These are phyloP conservation scores for Pyrus hybrid DNA, from an alignment of 331 rosid species.

Conservation along the genomic window DNA sequence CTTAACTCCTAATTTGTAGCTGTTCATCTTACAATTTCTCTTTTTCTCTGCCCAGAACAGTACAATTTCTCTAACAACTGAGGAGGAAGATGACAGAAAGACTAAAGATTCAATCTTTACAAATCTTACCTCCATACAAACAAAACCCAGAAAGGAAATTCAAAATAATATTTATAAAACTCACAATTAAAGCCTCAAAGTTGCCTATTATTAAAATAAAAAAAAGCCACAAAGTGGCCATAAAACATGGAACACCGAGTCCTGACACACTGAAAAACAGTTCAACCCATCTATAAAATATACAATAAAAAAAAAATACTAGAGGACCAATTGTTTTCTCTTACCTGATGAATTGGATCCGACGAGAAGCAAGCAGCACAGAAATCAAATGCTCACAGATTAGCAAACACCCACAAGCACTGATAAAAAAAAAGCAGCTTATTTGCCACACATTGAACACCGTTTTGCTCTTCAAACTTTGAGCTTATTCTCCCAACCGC, in stretches of 20 bases:
- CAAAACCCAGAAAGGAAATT: constrained; percentile 22
- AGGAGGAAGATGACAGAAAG: constrained; percentile 26
- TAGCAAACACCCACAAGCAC: constrained; percentile 9
- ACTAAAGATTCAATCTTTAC: constrained; percentile 14
- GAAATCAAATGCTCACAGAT: too few species aligned
- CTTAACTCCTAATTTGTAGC: background rate
- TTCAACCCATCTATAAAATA: background rate
- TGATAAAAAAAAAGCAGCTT: constrained; percentile 7
- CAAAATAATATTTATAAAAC: background rate
- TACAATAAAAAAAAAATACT: background rate
- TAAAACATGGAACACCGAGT: constrained; percentile 9
- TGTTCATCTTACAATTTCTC: background rate
- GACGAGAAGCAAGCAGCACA: constrained; percentile 26
- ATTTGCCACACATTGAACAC: constrained; percentile 18
- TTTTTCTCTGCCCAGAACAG: too few species aligned
- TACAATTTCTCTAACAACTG: constrained; percentile 7
- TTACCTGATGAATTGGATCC: constrained; percentile 58
- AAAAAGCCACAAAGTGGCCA: constrained; percentile 21
- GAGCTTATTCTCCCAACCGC: constrained; percentile 24
- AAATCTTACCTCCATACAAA: constrained; percentile 15
- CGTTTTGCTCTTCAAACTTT: constrained; percentile 16
- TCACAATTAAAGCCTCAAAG: constrained; percentile 16
- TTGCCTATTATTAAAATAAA: background rate
- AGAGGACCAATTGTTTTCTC: constrained; percentile 15
- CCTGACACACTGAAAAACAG: constrained; percentile 6